Evolutionary conservation across 371 early-diverging fungal species (phyloP).

Genomic region (Rhizopus stolonifer): DNA sequence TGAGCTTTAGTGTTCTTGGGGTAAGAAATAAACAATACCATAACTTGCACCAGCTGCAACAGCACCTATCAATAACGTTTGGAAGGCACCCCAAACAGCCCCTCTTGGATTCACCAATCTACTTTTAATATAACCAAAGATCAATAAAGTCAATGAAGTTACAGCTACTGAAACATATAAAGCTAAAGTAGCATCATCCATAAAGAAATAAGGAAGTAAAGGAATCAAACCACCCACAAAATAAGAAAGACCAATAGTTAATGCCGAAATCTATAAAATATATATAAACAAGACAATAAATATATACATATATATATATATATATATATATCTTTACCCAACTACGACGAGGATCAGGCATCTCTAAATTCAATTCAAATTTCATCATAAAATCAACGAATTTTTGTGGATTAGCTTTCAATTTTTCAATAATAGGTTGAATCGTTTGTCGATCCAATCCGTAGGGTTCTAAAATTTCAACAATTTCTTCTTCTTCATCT

Average conservation of each 20-base stretch:
- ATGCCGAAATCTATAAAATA: constrained; percentile 52
- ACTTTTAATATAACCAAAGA: constrained; percentile 69
- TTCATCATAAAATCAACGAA: constrained; percentile 82
- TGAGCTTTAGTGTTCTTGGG: constrained; percentile 21
- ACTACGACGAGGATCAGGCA: constrained; percentile 59
- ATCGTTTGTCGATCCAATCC: constrained; percentile 55
- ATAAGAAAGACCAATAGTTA: constrained; percentile 69
- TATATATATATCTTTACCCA: constrained; percentile 44
- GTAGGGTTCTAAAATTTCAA: constrained; percentile 62
- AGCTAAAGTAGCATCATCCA: constrained; percentile 47
- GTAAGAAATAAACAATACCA: constrained; percentile 42
- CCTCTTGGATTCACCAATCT: constrained; percentile 50
- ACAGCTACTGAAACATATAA: constrained; percentile 56
- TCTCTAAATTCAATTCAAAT: constrained; percentile 68
- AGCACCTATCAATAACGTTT: constrained; percentile 65
- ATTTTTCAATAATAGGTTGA: constrained; percentile 61
- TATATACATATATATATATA: background rate
- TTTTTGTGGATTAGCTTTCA: constrained; percentile 55
- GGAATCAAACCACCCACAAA: constrained; percentile 73
- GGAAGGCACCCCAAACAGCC: constrained; percentile 53
- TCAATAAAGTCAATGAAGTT: constrained; percentile 57
- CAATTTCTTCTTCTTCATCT: constrained; percentile 67
- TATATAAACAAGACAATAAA: background rate
- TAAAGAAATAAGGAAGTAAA: constrained; percentile 64
- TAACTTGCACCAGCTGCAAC: constrained; percentile 60